These are phyloP conservation scores for Sphagnum fallax DNA, from an alignment of 228 moss, liverwort and hornwort species.

Conservation along the genomic window DNA sequence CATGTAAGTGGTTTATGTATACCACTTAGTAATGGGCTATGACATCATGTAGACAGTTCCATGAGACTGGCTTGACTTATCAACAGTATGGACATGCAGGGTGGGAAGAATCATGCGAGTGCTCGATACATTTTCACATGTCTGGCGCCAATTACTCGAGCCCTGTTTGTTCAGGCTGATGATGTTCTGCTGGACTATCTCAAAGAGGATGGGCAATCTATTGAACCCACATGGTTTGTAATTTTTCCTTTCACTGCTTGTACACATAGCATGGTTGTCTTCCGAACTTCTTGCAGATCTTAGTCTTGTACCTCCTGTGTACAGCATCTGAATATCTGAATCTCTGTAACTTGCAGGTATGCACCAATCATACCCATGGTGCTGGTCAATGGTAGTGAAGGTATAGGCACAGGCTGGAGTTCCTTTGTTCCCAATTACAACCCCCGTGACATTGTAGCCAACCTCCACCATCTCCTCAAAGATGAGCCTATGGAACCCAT, in stretches of 20 bases:
- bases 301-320: background rate
- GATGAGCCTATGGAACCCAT: slow-evolving; percentile 68
- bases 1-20: too few species aligned
- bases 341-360: slow-evolving; percentile 29
- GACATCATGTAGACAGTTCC: too few species aligned
- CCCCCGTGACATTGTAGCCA: slow-evolving; percentile 75
- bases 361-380: slow-evolving; percentile 89
- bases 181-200: slow-evolving; percentile 81
- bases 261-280: background rate
- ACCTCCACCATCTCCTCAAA: slow-evolving; percentile 44
- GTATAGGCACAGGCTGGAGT: slow-evolving; percentile 99
- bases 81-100: slow-evolving; percentile 23
- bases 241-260: background rate
- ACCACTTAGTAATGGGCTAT: too few species aligned
- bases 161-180: slow-evolving; percentile 72
- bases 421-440: slow-evolving; percentile 92
- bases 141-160: slow-evolving; percentile 77
- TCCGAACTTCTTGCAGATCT: background rate
- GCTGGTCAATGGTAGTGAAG: slow-evolving; percentile 96
- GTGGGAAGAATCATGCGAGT: slow-evolving; percentile 97
- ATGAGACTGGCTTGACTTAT: too few species aligned
- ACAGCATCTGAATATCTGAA: background rate
- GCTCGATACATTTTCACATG: slow-evolving; percentile 91
- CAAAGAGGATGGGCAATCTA: slow-evolving; percentile 83
- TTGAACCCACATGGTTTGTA: slow-evolving; percentile 85